Base-by-base conservation (phyloP, 2,329 filamentous ascomycete species). In the Aspergillus melleus region DNA sequence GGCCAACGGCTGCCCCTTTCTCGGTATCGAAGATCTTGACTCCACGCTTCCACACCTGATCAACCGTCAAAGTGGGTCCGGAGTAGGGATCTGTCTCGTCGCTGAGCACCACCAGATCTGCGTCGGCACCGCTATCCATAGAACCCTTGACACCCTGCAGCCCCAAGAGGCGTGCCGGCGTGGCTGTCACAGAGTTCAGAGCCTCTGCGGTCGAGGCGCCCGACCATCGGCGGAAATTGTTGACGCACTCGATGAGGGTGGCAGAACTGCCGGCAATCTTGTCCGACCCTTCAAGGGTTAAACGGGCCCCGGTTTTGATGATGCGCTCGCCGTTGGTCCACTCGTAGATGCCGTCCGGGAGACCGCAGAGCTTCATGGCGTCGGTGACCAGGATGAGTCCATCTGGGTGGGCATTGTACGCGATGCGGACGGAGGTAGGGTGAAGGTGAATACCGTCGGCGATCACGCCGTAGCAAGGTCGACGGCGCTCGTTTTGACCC, bases 361-460 rank as follows among this genome's bases (percentile, higher is more conserved):
- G 81, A 0, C 93, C 93, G 20, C 91, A 88, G 16, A 96, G 83
- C 66, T 91, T 88, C 91, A 96, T 96, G 5, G 92, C 92, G 75
- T 97, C 93, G 0, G 93, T 96, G 49, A 97, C 92, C 6, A 97
- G 85, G 61, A 96, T 90, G 69, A 95, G 88, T 0, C 93, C 93
- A 4, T 88, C 84, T 0, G 91, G 92, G 70, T 96, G 91, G 0
- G 92, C 88, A 66, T 91, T 91, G 80, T 89, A 96, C 1, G 93
- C 92, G 61, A 96, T 94, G 74, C 92, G 93, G 76, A 96, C 87
- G 0, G 90, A 91, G 1, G 91, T 93, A 0, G 92, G 90, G 68
- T 96, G 92, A 32, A 96, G 81, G 73, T 97, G 93, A 63, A 96
- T 92, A 20, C 93, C 93, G 72, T 97, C 93, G 3, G 91, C 87